A percentile compares a stretch with the other conserved stretches of the same genome.
Evolutionary conservation across 805 yeast species (phyloP).

Genomic region (Candida golubevii): DNA sequence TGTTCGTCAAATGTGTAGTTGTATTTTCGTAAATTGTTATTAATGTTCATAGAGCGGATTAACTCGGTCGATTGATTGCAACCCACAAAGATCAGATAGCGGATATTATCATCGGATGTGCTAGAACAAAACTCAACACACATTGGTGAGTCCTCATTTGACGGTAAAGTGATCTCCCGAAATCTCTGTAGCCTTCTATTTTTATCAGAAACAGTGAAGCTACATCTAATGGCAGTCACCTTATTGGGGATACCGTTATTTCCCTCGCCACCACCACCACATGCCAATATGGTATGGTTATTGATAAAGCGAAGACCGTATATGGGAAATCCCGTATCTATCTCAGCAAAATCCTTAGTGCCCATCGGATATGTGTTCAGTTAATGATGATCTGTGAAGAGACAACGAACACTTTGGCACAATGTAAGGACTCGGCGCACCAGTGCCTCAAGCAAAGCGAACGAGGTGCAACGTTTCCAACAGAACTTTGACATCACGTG

Average conservation of each 20-base stretch:
- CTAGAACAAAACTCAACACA: slow-evolving; percentile 51
- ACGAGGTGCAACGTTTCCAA: no score
- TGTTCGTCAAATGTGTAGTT: slow-evolving; percentile 53
- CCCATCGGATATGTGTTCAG: slow-evolving; percentile 8
- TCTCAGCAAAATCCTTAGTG: slow-evolving; percentile 27
- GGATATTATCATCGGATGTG: slow-evolving; percentile 19
- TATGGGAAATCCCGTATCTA: slow-evolving; percentile 66
- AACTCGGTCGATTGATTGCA: slow-evolving; percentile 65
- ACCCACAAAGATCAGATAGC: slow-evolving; percentile 60
- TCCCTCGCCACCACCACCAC: slow-evolving; percentile 97
- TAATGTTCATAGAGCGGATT: slow-evolving; percentile 52
- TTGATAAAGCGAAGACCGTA: slow-evolving; percentile 72
- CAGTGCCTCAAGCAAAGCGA: neutral
- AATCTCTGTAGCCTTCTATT: slow-evolving; percentile 47
- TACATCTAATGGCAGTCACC: slow-evolving; percentile 59
- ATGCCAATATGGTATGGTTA: slow-evolving; percentile 57
- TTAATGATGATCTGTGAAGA: neutral
- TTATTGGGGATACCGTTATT: slow-evolving; percentile 85
- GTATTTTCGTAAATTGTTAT: slow-evolving; percentile 70
- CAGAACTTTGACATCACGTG: no score
- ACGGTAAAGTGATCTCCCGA: slow-evolving; percentile 57
- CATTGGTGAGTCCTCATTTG: slow-evolving; percentile 84
- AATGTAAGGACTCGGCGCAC: slow-evolving; percentile 1
- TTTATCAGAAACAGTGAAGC: slow-evolving; percentile 45
- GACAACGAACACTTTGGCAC: neutral